Evolutionary conservation across 129 eudicot genomes (phyloP), one percentile per base, ranked within the genome.

Genomic region (Rutidosis leptorrhynchoides): DNA sequence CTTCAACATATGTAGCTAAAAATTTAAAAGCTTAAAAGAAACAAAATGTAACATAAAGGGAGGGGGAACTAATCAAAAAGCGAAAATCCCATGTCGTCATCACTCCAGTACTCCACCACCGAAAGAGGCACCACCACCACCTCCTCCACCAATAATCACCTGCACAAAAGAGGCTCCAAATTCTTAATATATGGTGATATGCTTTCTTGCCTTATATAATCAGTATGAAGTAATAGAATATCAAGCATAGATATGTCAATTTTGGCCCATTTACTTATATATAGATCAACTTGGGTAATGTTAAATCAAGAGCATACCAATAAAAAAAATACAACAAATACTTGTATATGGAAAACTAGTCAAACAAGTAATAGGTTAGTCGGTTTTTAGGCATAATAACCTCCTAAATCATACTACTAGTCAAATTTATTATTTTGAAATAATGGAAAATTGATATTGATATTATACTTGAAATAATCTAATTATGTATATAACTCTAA

Each of bases 111-210:
- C 96, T 33, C 81, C 95, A 6, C 91, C 97, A 14, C 82, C 83
- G 20, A 69, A 52, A 29, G 69, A 72, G 5, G 76, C 85, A 7
- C 95, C 95, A 24, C 81, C 91, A 23, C 82, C 82, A 12, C 87
- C 88, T n/a, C n/a, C n/a, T 42, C 96, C 97, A 80, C 89, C 74
- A 75, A 90, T 80, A 68, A 90, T 92, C 95, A 86, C 82, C 68
- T 79, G 45, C 33, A 70, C 15, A 58, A 54, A 59, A 43, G 53
- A 65, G 17, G 46, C 46, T 40, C 26, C 10, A 19, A 24, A 29
- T 19, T 46, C 12, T 75, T 25, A n/a, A n/a, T 2, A 75, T 12
- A 67, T 5, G 43, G n/a, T 14, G n/a, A 9, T 6, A 17, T 8
- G 21, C 3, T 17, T 49, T 19, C 12, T 48, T 48, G 54, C 22